phyloP scores from a whole-genome alignment of 2,329 filamentous ascomycete genomes.

The Colletotrichum siamense region DNA sequence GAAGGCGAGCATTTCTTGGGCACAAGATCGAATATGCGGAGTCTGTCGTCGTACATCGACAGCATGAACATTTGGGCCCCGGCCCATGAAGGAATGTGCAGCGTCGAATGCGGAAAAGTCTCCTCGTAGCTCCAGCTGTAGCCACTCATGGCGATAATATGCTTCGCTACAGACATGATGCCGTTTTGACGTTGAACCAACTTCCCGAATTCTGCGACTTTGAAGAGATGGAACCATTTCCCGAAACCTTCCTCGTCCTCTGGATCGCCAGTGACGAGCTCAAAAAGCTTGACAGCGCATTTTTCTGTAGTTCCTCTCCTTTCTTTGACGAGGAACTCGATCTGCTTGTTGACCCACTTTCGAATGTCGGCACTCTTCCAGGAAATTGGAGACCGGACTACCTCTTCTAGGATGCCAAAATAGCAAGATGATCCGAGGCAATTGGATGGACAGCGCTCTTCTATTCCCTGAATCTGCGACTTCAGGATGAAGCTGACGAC shows the following conservation, averaged over 20 bases:
- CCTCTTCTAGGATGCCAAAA: background rate
- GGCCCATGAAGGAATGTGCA: background rate
- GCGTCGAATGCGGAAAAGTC: no score
- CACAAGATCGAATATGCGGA: background rate
- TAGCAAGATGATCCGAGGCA: background rate
- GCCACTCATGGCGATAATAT: no score
- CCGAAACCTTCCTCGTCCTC: fast-evolving
- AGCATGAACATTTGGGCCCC: background rate
- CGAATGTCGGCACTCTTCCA: background rate
- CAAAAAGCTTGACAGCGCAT: background rate
- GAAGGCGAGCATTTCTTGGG: background rate
- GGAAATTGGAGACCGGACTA: background rate
- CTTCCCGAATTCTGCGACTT: background rate
- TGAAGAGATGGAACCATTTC: background rate
- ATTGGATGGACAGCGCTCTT: background rate
- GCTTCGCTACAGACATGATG: no score
- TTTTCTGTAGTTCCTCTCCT: background rate
- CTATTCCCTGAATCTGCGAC: background rate
- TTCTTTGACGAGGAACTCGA: background rate
- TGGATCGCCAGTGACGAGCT: background rate
- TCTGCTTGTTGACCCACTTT: fast-evolving
- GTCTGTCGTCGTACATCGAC: background rate
- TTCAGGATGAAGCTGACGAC: background rate
- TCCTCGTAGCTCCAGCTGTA: no score
- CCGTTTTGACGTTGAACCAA: background rate